Evolutionary conservation across 805 yeast genomes (phyloP), one percentile per base, ranked within the genome.

Genomic region (Metschnikowia aberdeeniae): DNA sequence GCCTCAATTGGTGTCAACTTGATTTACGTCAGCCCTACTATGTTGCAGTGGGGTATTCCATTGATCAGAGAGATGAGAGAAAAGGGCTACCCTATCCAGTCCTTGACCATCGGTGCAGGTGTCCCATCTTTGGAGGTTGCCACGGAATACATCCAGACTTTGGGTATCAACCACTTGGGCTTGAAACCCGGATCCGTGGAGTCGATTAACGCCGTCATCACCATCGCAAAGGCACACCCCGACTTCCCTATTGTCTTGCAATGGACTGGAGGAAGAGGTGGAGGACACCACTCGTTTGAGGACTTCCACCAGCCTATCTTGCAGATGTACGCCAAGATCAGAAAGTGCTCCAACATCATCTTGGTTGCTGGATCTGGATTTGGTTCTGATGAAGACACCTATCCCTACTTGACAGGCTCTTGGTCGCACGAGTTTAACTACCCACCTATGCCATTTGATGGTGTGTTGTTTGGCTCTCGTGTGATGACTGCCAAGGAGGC

Each of bases 251-350:
- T 93, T 61, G 92, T 93, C 45, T 73, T 93, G 59, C 99, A 93
- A 76, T 93, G 99, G 99, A 93, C 99, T 49, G 99, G 98, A 79
- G 99, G 99, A 70, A 90, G 99, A 80, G 99, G 97, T 75, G 99
- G 99, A 80, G 99, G 99, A 63, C 99, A 93, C 68, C 99, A 93
- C 70, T 92, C 98, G 41, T 93, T 82, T 63, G 99, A 93, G 77
- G 99, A 93, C 73, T 89, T 92, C 93, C 99, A 93, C 70, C 92
- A 90, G 63, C 98, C 99, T 56, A 80, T 93, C 56, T 73, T 93
- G 63, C 96, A 89, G 69, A 93, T 93, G 92, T 93, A 93, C 72
- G 75, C 96, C 55, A 85, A 86, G 75, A 86, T 93, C 60, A 86
- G 99, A 79, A 85, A 89, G 72, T 84, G 89, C 60, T 63, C 87